Percentiles rank a stretch among this genome's conserved stretches.
These are phyloP conservation scores for Candida golubevii DNA, from an alignment of 805 yeast species.

Conservation along the genomic window DNA sequence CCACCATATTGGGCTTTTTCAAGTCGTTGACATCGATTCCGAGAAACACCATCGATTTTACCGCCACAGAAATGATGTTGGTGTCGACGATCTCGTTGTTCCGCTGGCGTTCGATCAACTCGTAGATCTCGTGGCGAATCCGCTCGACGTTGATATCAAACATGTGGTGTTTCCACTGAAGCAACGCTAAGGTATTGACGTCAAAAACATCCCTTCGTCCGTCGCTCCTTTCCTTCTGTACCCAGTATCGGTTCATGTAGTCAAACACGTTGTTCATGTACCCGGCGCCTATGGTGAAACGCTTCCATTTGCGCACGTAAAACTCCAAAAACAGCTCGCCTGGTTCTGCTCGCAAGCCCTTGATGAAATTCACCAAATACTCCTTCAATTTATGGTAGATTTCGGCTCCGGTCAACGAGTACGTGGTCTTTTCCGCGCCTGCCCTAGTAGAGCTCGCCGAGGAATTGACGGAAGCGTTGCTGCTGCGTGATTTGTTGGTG, in stretches of 20 bases:
- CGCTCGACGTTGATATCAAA: conserved; percentile 60
- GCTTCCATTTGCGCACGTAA: conserved; percentile 68
- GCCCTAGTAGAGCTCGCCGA: conserved; percentile 5
- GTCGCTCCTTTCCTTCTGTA: conserved; percentile 89
- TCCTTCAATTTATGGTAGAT: conserved; percentile 68
- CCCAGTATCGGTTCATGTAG: conserved; percentile 97
- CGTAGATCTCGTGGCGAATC: conserved; percentile 68
- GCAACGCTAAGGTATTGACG: conserved; percentile 80
- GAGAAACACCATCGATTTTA: conserved; percentile 79
- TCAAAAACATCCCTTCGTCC: conserved; percentile 88
- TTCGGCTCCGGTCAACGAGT: conserved; percentile 80
- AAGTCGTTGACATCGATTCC: conserved; percentile 90
- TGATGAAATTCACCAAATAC: conserved; percentile 61
- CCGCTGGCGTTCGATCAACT: conserved; percentile 73
- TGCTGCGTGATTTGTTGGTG: conserved; percentile 64
- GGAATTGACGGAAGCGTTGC: conserved; percentile 10
- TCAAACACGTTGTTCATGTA: conserved; percentile 90
- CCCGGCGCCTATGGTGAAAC: conserved; percentile 88
- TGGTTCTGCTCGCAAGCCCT: conserved; percentile 44
- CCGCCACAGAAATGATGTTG: conserved; percentile 62
- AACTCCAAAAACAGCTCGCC: conserved; percentile 20
- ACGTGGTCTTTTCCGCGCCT: conserved; percentile 25
- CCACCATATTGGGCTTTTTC: conserved; percentile 76
- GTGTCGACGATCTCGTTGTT: conserved; percentile 71
- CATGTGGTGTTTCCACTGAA: conserved; percentile 84